Evolutionary conservation across 2,329 filamentous ascomycete species (phyloP).

Genomic region (Cladosporium austrohemisphaericum): DNA sequence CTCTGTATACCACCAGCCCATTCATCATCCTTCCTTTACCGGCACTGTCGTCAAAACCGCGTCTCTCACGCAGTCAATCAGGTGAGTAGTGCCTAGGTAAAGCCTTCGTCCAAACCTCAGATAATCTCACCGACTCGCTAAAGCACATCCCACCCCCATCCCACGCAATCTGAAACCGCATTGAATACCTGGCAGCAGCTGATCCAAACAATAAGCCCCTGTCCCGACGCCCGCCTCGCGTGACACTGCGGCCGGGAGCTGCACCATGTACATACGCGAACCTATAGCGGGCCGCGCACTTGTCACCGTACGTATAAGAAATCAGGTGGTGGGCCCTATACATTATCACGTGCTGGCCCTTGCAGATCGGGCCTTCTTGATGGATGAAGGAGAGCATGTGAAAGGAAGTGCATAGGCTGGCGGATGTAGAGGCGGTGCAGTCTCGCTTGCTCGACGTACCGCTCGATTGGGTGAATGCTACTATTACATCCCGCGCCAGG

Average conservation of each 20-base stretch:
- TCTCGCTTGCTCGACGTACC: no score
- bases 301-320: no score
- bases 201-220: slow-evolving; percentile 14
- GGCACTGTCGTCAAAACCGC: no score
- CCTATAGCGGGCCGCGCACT: background rate
- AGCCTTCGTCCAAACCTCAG: background rate
- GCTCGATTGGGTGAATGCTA: slow-evolving; percentile 1
- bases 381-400: background rate
- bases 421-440: no score
- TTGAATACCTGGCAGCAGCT: slow-evolving; percentile 15
- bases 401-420: no score
- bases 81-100: no score
- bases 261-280: background rate
- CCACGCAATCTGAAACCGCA: slow-evolving; percentile 12
- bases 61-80: no score
- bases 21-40: no score
- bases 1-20: no score
- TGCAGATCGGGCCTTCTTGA: background rate
- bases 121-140: slow-evolving; percentile 17
- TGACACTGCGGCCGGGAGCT: background rate
- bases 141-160: slow-evolving; percentile 17
- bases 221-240: background rate
- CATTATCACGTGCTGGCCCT: no score
- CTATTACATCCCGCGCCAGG: slow-evolving; percentile 5
- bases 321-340: no score